phyloP scores from a whole-genome alignment of 805 yeast species.

The Sugiyamaella chiloensis region DNA sequence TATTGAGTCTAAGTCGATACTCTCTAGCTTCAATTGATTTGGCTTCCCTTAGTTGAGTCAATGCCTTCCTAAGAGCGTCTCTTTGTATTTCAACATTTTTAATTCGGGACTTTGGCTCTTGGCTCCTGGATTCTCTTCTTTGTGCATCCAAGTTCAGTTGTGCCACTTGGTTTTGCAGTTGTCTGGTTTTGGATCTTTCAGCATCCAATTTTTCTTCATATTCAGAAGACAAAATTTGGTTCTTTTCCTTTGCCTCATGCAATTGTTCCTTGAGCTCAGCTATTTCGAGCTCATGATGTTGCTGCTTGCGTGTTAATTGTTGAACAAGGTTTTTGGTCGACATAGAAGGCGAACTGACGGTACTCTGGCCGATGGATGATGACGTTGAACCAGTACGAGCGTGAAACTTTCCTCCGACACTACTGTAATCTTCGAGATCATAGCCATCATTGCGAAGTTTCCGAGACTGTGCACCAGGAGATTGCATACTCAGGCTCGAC shows the following conservation, averaged over 20 bases:
- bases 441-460: not conserved
- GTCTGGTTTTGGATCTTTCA: slow-evolving; percentile 20
- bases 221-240: slow-evolving; percentile 20
- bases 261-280: slow-evolving; percentile 9
- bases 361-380: slow-evolving; percentile 2
- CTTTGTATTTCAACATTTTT: slow-evolving; percentile 21
- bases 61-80: slow-evolving; percentile 23
- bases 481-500: not conserved
- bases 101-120: slow-evolving; percentile 16
- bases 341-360: slow-evolving; percentile 1
- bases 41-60: slow-evolving; percentile 20
- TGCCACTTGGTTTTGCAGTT: slow-evolving; percentile 20
- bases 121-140: not conserved
- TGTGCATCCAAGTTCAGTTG: slow-evolving; percentile 7
- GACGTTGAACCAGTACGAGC: not conserved
- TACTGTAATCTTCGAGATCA: not conserved
- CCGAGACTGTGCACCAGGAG: not conserved
- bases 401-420: not conserved
- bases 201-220: slow-evolving; percentile 25
- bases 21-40: slow-evolving; percentile 24
- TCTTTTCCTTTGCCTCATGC: slow-evolving; percentile 22
- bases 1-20: slow-evolving; percentile 8
- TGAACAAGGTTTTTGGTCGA: not conserved
- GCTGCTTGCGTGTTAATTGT: not conserved
- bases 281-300: not conserved